Evolutionary conservation across 2,329 filamentous ascomycete species (phyloP).

Genomic region (Endocalyx cinctus): DNA sequence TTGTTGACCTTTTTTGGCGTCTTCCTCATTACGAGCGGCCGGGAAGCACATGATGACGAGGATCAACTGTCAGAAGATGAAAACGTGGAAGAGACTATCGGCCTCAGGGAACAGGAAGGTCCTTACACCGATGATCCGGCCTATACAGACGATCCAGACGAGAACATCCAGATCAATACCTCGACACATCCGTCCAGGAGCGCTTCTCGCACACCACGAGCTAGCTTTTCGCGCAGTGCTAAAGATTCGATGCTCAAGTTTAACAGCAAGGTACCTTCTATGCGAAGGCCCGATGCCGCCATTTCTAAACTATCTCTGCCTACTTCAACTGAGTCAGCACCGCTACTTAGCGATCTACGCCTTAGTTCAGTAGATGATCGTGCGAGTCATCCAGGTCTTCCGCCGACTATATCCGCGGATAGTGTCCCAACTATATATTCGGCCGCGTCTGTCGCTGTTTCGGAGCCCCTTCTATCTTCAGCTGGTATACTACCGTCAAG

Average conservation of each 20-base stretch:
- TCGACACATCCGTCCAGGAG: conserved; percentile 35
- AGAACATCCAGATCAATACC: no score
- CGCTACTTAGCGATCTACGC: conserved; percentile 42
- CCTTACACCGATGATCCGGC: conserved; percentile 27
- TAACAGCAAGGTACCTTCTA: conserved; percentile 31
- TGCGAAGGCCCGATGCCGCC: conserved; percentile 27
- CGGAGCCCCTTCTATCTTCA: conserved; percentile 21
- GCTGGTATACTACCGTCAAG: conserved; percentile 11
- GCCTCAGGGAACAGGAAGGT: conserved; percentile 44
- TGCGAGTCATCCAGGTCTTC: conserved; percentile 28
- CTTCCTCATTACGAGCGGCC: conserved; percentile 91
- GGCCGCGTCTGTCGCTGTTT: conserved; percentile 18
- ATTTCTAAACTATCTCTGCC: conserved; percentile 25
- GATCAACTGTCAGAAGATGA: conserved; percentile 55
- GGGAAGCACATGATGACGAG: conserved; percentile 53
- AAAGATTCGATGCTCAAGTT: no score
- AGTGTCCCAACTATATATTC: conserved; percentile 27
- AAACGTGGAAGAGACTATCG: conserved; percentile 60
- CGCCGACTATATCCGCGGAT: conserved; percentile 26
- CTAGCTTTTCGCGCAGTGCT: conserved; percentile 38
- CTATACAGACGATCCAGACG: no score
- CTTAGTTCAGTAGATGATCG: conserved; percentile 30
- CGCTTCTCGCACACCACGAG: conserved; percentile 43
- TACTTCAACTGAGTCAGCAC: conserved; percentile 30
- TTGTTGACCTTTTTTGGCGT: conserved; percentile 91